Percentiles rank a stretch among this genome's conserved stretches.
Conservation (phyloP, 805 yeast genomes). For the Hanseniaspora lachancei region DNA sequence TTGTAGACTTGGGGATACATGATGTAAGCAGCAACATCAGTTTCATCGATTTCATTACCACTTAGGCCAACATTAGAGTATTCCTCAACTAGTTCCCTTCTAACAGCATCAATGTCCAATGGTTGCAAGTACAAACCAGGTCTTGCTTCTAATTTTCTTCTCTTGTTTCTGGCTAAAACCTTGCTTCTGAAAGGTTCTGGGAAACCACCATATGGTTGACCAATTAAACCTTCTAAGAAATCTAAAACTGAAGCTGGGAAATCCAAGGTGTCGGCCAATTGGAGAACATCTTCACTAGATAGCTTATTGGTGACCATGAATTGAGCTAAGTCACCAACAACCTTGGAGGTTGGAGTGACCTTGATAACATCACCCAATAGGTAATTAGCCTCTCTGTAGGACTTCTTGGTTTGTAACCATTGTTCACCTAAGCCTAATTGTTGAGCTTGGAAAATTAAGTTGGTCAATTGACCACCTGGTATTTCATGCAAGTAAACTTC, state of each 20-base stretch:
- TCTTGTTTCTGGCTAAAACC: slow-evolving; percentile 78
- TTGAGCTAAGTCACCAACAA: slow-evolving; percentile 99
- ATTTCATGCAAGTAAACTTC: slow-evolving; percentile 97
- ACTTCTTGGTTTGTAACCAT: slow-evolving; percentile 92
- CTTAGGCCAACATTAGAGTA: slow-evolving; percentile 36
- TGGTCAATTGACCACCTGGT: slow-evolving; percentile 99
- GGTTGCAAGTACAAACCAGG: slow-evolving; percentile 90
- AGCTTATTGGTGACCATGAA: slow-evolving; percentile 95
- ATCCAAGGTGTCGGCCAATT: slow-evolving; percentile 79
- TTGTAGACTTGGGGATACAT: slow-evolving; percentile 98
- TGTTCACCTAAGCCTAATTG: slow-evolving; percentile 95
- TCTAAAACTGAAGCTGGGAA: slow-evolving; percentile 98
- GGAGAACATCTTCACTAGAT: slow-evolving; percentile 68
- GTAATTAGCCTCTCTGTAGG: slow-evolving; percentile 81
- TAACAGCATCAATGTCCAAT: slow-evolving; percentile 58
- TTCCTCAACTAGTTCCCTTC: slow-evolving; percentile 59
- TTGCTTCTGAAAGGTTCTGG: slow-evolving; percentile 96
- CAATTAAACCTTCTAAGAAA: slow-evolving; percentile 98
- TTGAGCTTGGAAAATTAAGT: slow-evolving; percentile 96
- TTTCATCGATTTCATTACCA: slow-evolving; percentile 46
- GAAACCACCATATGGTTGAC: slow-evolving; percentile 99
- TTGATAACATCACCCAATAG: slow-evolving; percentile 92
- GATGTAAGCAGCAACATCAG: slow-evolving; percentile 86
- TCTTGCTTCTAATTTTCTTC: slow-evolving; percentile 65
- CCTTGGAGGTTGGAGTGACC: slow-evolving; percentile 99